Percentiles rank a stretch among this genome's conserved stretches.
Conservation (phyloP, 2,329 filamentous ascomycete species). For the Neocatenulostroma microsporum region DNA sequence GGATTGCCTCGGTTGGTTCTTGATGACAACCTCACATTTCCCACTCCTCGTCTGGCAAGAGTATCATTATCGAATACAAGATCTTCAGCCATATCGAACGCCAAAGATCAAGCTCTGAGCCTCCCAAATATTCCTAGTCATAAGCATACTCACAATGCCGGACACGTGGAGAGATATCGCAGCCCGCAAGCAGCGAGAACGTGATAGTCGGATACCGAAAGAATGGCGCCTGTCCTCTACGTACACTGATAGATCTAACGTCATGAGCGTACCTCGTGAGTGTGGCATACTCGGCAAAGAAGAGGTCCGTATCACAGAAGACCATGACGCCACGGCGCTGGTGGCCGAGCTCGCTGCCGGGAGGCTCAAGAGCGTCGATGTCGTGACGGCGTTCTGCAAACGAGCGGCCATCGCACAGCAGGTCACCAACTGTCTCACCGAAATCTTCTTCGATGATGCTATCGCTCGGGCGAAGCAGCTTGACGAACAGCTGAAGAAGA, state of each 20-base stretch:
- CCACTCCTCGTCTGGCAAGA: too few species aligned
- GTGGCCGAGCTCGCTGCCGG: conserved; percentile 30
- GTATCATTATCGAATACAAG: too few species aligned
- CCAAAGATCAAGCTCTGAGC: too few species aligned
- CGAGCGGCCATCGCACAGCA: conserved; percentile 43
- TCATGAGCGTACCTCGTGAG: conserved; percentile 44
- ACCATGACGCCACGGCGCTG: conserved; percentile 40
- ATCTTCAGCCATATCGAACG: too few species aligned
- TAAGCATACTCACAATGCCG: conserved; percentile 20
- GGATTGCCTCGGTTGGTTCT: too few species aligned
- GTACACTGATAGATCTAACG: conserved; percentile 21
- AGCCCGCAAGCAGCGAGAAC: conserved; percentile 37
- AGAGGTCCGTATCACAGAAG: conserved; percentile 51
- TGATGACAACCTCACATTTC: too few species aligned
- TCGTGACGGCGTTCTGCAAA: conserved; percentile 38
- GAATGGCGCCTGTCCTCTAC: conserved; percentile 36
- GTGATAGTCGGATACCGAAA: conserved; percentile 34
- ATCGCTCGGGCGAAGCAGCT: conserved; percentile 33
- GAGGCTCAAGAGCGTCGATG: conserved; percentile 31
- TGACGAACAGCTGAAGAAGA: conserved; percentile 30
- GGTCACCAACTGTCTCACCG: conserved; percentile 38
- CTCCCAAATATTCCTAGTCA: too few species aligned
- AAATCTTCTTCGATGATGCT: conserved; percentile 33
- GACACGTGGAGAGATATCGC: conserved; percentile 35
- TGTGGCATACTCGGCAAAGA: conserved; percentile 45